These are phyloP conservation scores for Magnaporthiopsis incrustans DNA, from an alignment of 2,329 filamentous ascomycete genomes.

Conservation along the genomic window DNA sequence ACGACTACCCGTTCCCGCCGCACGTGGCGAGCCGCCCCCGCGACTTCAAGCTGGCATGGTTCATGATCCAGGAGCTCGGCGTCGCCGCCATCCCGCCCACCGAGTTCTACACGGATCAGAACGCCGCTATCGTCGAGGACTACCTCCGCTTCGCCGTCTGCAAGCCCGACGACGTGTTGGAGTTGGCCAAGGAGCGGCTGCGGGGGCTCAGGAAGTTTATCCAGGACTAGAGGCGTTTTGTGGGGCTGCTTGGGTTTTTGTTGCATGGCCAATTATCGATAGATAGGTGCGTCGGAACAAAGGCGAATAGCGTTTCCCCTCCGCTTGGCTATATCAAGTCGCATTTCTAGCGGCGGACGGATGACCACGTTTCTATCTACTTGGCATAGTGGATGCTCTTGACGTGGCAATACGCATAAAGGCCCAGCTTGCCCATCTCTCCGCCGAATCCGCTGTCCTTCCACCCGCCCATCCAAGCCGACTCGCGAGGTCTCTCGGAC, in stretches of 20 bases:
- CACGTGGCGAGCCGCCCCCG: conserved; percentile 80
- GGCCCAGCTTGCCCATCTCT: conserved; percentile 26
- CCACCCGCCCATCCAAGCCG: conserved; percentile 23
- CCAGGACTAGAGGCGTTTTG: conserved; percentile 9
- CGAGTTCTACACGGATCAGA: conserved; percentile 87
- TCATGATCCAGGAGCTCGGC: conserved; percentile 91
- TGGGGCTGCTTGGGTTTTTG: no score
- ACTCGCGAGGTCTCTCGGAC: conserved; percentile 21
- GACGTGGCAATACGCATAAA: conserved; percentile 24
- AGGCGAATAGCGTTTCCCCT: not conserved
- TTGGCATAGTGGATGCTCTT: conserved; percentile 24
- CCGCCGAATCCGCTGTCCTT: conserved; percentile 27
- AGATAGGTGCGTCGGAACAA: not conserved
- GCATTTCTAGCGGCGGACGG: no score
- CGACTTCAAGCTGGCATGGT: conserved; percentile 94
- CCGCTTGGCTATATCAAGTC: not conserved
- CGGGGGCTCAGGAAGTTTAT: conserved; percentile 68
- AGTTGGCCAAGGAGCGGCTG: conserved; percentile 68
- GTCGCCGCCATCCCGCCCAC: conserved; percentile 94
- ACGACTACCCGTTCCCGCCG: conserved; percentile 77
- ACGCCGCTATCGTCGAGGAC: conserved; percentile 80
- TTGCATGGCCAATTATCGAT: not conserved
- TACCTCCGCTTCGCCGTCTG: conserved; percentile 95
- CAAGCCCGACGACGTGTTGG: conserved; percentile 81
- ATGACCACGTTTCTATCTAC: conserved; percentile 2